These are phyloP conservation scores for Zygoascus tannicola DNA, from an alignment of 805 yeast genomes.

Conservation along the genomic window DNA sequence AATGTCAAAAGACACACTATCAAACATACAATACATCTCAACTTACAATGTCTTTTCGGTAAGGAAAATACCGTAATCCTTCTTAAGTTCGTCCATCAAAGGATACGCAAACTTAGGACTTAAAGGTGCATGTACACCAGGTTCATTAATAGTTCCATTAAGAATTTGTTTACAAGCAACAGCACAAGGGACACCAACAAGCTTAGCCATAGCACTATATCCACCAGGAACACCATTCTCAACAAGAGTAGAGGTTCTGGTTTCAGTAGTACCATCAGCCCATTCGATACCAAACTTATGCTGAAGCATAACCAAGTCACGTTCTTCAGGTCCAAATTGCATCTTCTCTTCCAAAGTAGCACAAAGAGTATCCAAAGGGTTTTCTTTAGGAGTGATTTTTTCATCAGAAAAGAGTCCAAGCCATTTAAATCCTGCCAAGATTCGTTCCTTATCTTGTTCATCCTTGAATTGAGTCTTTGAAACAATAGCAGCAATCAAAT, in stretches of 20 bases:
- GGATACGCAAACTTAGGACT: constrained; percentile 84
- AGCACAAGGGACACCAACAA: constrained; percentile 97
- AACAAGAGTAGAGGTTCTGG: constrained; percentile 90
- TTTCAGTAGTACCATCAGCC: constrained; percentile 85
- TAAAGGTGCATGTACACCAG: constrained; percentile 91
- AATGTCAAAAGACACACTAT: too few species aligned
- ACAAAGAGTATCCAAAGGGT: constrained; percentile 92
- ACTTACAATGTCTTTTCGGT: constrained; percentile 63
- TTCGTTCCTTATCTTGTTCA: constrained; percentile 75
- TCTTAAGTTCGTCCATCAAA: constrained; percentile 83
- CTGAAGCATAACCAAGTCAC: constrained; percentile 90
- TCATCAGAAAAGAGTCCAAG: constrained; percentile 79
- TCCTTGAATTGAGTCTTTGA: constrained; percentile 72
- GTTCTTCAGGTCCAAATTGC: constrained; percentile 94
- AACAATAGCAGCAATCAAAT: constrained; percentile 65
- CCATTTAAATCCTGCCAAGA: constrained; percentile 86
- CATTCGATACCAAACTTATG: constrained; percentile 97
- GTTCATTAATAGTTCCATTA: constrained; percentile 64
- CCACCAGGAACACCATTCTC: constrained; percentile 85
- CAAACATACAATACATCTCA: too few species aligned
- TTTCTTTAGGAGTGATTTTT: constrained; percentile 77
- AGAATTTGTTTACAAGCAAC: constrained; percentile 84
- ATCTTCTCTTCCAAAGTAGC: constrained; percentile 90
- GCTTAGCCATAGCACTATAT: constrained; percentile 96
- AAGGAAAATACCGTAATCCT: constrained; percentile 76